phyloP scores from a whole-genome alignment of 441 rosid genomes.

The Croton setiger region DNA sequence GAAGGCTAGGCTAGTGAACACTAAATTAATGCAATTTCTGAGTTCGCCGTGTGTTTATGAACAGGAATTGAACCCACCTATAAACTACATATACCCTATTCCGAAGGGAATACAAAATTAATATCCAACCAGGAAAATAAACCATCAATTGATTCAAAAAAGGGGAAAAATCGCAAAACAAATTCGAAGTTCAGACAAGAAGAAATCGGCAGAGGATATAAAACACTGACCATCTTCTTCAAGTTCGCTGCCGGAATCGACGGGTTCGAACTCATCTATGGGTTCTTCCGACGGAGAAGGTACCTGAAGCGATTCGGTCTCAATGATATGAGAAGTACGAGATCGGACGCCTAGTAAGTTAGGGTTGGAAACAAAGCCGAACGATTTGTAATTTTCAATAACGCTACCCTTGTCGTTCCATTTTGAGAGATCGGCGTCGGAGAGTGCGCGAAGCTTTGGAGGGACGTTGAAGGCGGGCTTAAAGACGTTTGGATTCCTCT shows the following conservation, averaged over 20 bases:
- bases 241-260: slow-evolving; percentile 83
- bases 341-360: slow-evolving; percentile 70
- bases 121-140: neutral
- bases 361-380: slow-evolving; percentile 87
- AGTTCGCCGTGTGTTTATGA: no score
- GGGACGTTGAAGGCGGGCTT: slow-evolving; percentile 70
- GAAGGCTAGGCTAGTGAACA: neutral
- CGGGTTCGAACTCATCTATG: slow-evolving; percentile 44
- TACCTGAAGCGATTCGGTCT: slow-evolving; percentile 64
- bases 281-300: slow-evolving; percentile 47
- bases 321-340: slow-evolving; percentile 64
- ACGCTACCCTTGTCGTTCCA: slow-evolving; percentile 91
- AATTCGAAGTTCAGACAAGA: neutral
- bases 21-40: no score
- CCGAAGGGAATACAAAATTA: neutral
- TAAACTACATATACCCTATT: neutral
- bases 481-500: slow-evolving; percentile 59
- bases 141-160: neutral
- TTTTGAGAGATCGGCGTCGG: slow-evolving; percentile 41
- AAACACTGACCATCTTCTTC: slow-evolving; percentile 80
- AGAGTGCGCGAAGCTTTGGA: slow-evolving; percentile 72
- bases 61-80: neutral
- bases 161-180: neutral
- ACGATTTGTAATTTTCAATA: slow-evolving; percentile 77
- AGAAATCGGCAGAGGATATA: neutral